phyloP scores from a whole-genome alignment of 2,329 filamentous ascomycete species.

The Diplodia seriata region DNA sequence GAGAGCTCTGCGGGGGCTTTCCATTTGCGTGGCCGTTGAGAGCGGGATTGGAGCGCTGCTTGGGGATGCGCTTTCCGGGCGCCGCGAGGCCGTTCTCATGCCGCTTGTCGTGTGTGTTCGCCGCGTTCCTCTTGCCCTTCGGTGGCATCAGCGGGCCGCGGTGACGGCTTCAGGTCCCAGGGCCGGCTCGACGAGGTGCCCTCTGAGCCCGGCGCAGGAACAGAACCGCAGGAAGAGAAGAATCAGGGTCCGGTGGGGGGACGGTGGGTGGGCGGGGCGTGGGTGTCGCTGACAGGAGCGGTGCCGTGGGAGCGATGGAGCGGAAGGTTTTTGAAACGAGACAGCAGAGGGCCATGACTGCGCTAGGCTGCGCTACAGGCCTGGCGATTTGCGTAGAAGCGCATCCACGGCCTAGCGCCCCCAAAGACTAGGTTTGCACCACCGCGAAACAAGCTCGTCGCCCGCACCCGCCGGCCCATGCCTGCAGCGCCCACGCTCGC shows the following conservation, averaged over 20 bases:
- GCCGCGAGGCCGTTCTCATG: slow-evolving; percentile 89
- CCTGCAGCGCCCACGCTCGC: slow-evolving; percentile 15
- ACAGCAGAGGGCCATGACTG: slow-evolving; percentile 29
- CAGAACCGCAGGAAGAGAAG: slow-evolving; percentile 47
- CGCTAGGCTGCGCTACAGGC: slow-evolving; percentile 29
- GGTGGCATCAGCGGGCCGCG: slow-evolving; percentile 55
- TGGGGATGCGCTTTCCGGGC: slow-evolving; percentile 71
- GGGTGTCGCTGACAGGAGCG: slow-evolving; percentile 34
- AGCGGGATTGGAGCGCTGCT: slow-evolving; percentile 55
- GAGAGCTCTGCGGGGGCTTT: slow-evolving; percentile 47
- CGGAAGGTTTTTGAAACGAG: slow-evolving; percentile 31
- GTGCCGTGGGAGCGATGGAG: slow-evolving; percentile 28
- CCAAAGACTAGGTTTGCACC: slow-evolving; percentile 25
- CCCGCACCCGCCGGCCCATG: slow-evolving; percentile 23
- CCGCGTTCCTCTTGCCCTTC: slow-evolving; percentile 53
- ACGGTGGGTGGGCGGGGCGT: slow-evolving; percentile 31
- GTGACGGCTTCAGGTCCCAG: slow-evolving; percentile 45
- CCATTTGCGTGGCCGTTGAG: slow-evolving; percentile 54
- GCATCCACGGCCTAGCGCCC: slow-evolving; percentile 24
- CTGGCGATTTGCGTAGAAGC: slow-evolving; percentile 28
- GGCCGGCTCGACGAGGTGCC: slow-evolving; percentile 51
- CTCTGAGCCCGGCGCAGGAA: slow-evolving; percentile 56
- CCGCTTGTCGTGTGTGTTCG: slow-evolving; percentile 62
- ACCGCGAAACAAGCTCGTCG: slow-evolving; percentile 29
- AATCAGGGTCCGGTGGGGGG: slow-evolving; percentile 32